Base-by-base conservation (phyloP, 2,329 filamentous ascomycete species). In the Colletotrichum sublineola region DNA sequence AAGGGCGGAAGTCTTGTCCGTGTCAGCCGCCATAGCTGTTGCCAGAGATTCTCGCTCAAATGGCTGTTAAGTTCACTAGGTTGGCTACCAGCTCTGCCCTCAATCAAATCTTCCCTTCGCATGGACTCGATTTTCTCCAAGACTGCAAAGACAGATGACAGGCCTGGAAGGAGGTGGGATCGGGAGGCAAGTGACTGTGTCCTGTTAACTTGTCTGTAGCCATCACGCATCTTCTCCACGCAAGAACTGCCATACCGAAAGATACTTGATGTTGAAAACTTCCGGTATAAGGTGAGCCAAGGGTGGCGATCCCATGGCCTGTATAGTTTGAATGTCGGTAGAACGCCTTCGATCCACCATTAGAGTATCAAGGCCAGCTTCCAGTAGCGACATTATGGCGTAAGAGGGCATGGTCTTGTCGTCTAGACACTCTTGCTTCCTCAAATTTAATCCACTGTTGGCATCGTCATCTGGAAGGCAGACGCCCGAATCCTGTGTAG, bases 211-310 rank as follows among this genome's bases (percentile, higher is more conserved):
- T n/a, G 24, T 29, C 7, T 33, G 20, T 62, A 8, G 5, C 14
- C 31, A 48, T 15, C 1, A 20, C 5, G 8, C 18, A 20, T 29
- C 31, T 24, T 29, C 31, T 33, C 75, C 36, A 14, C 14, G 75
- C 74, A 48, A 82, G 44, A 9, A 61, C 63, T 81, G 82, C 14
- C 1, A 44, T 76, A 82, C 82, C 74, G 78, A 78, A 15, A 83
- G 75, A 75, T 82, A 82, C 20, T 76, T 74, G 36, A 80, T 75
- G 62, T 82, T 75, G 38, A 84, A 83, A 20, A 83, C 80, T 20
- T 80, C 80, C 0, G 82, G 82, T 5, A 77, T 77, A 7, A 84
- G 57, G 3, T 67, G 69, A 2, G 74, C 73, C 12, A 84, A 75
- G 9, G 79, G 76, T 15, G 74, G 73, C 4, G 74, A 53, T 20